These are phyloP conservation scores for Chaetomium strumarium DNA, from an alignment of 2,329 filamentous ascomycete genomes.

Conservation along the genomic window DNA sequence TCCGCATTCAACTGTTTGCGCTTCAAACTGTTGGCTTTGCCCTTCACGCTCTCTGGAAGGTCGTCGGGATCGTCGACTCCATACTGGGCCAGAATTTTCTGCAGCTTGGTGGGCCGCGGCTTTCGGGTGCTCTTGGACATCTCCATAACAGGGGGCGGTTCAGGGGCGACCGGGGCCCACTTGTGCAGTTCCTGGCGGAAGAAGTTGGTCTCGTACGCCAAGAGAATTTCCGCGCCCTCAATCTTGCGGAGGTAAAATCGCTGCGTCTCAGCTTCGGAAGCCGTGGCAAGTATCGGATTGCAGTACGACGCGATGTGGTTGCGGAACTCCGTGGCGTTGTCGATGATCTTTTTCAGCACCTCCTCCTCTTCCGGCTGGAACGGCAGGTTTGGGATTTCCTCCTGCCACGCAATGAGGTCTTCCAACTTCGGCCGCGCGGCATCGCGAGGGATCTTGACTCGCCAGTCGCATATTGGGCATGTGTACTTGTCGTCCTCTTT, in stretches of 20 bases:
- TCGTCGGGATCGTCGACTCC: slow-evolving; percentile 89
- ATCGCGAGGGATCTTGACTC: slow-evolving; percentile 93
- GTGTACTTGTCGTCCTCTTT: slow-evolving; percentile 99
- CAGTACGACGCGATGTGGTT: slow-evolving; percentile 75
- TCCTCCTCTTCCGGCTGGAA: slow-evolving; percentile 97
- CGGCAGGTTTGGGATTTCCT: slow-evolving; percentile 72
- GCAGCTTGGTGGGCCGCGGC: slow-evolving; percentile 90
- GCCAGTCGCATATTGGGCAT: slow-evolving; percentile 95
- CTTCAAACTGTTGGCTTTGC: slow-evolving; percentile 68
- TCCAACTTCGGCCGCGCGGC: slow-evolving; percentile 92
- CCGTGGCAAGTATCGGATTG: slow-evolving; percentile 72
- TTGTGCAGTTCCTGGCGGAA: slow-evolving; percentile 94
- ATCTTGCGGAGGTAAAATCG: slow-evolving; percentile 96
- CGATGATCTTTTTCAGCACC: slow-evolving; percentile 76
- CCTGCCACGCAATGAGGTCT: slow-evolving; percentile 75
- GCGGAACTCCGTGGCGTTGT: slow-evolving; percentile 77
- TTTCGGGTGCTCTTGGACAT: slow-evolving; percentile 89
- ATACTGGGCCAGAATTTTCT: slow-evolving; percentile 85
- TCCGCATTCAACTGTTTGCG: slow-evolving; percentile 62
- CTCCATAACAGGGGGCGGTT: slow-evolving; percentile 79
- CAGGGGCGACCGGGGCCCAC: slow-evolving; percentile 83
- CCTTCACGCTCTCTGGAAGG: slow-evolving; percentile 73
- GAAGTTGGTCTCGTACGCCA: slow-evolving; percentile 94
- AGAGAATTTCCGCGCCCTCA: slow-evolving; percentile 88
- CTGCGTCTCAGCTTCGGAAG: slow-evolving; percentile 81